Conservation (phyloP, 495 filamentous ascomycete genomes). For the Podospora australis region DNA sequence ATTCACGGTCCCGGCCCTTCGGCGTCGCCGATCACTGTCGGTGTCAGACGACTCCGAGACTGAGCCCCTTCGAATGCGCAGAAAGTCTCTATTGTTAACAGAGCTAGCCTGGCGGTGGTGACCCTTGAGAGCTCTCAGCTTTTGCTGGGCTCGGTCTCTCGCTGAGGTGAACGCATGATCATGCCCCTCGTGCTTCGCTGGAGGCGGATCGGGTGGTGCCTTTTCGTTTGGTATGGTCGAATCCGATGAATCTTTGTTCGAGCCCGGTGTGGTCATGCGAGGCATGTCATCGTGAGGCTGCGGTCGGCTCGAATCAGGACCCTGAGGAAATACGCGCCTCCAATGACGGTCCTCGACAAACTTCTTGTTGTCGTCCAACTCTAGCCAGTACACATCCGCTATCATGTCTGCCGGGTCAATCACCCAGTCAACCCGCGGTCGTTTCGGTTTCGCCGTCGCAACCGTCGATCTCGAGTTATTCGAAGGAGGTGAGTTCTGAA, state of each 20-base stretch:
- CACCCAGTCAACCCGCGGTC: constrained; percentile 72
- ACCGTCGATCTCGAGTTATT: constrained; percentile 22
- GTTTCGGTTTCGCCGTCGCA: constrained; percentile 43
- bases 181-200: constrained; percentile 20
- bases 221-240: constrained; percentile 11
- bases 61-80: constrained; percentile 34
- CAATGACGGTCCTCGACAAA: constrained; percentile 70
- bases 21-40: constrained; percentile 36
- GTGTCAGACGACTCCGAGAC: constrained; percentile 42
- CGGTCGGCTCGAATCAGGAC: constrained; percentile 17
- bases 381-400: constrained; percentile 79
- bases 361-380: constrained; percentile 66
- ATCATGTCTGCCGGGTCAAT: constrained; percentile 73
- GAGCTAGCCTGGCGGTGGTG: constrained; percentile 40
- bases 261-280: constrained; percentile 14
- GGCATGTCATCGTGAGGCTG: constrained; percentile 16
- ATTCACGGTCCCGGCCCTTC: constrained; percentile 29
- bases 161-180: constrained; percentile 29
- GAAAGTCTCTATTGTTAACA: constrained; percentile 33
- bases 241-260: constrained; percentile 19
- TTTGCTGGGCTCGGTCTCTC: constrained; percentile 42
- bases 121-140: constrained; percentile 41
- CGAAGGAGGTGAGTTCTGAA: constrained; percentile 29
- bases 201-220: constrained; percentile 9
- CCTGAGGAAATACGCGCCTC: constrained; percentile 56